Conservation (phyloP, 2,329 filamentous ascomycete species). For the Monosporascus cannonballus region DNA sequence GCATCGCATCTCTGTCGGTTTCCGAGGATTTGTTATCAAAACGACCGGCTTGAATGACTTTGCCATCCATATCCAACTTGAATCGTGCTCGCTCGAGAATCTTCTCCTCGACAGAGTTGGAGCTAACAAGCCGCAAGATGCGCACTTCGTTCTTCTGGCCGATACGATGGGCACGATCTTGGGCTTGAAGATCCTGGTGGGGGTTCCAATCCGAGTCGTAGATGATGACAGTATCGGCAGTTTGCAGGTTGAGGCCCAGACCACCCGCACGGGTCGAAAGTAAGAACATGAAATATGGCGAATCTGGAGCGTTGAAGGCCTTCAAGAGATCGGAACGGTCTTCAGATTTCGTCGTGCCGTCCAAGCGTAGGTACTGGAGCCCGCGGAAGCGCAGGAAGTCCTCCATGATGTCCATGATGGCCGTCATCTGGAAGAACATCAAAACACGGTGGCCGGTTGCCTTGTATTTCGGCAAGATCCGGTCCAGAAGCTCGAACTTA, state of each 20-base stretch:
- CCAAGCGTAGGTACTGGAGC: slow-evolving; percentile 82
- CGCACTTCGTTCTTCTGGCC: slow-evolving; percentile 99
- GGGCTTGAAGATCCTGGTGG: slow-evolving; percentile 96
- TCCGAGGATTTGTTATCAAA: slow-evolving; percentile 99
- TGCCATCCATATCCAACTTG: slow-evolving; percentile 99
- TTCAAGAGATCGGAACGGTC: slow-evolving; percentile 87
- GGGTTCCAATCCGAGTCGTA: slow-evolving; percentile 99
- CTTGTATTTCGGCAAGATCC: slow-evolving; percentile 88
- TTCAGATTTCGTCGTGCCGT: slow-evolving; percentile 95
- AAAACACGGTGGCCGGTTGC: slow-evolving; percentile 87
- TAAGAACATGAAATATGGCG: slow-evolving; percentile 95
- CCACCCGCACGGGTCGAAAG: slow-evolving; percentile 98
- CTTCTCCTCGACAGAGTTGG: slow-evolving; percentile 97
- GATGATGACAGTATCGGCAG: slow-evolving; percentile 97
- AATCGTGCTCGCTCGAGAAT: slow-evolving; percentile 94
- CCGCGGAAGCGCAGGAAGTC: slow-evolving; percentile 85
- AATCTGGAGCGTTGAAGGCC: slow-evolving; percentile 83
- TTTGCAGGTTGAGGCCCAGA: slow-evolving; percentile 93
- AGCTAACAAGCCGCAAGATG: slow-evolving; percentile 90
- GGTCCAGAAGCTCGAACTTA: slow-evolving; percentile 93
- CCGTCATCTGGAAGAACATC: slow-evolving; percentile 99
- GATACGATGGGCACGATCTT: slow-evolving; percentile 99
- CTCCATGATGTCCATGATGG: slow-evolving; percentile 99
- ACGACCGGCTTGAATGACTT: slow-evolving; percentile 97
- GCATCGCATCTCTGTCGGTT: slow-evolving; percentile 94